Conservation (phyloP, 2,329 filamentous ascomycete species). For the Claviceps capensis region DNA sequence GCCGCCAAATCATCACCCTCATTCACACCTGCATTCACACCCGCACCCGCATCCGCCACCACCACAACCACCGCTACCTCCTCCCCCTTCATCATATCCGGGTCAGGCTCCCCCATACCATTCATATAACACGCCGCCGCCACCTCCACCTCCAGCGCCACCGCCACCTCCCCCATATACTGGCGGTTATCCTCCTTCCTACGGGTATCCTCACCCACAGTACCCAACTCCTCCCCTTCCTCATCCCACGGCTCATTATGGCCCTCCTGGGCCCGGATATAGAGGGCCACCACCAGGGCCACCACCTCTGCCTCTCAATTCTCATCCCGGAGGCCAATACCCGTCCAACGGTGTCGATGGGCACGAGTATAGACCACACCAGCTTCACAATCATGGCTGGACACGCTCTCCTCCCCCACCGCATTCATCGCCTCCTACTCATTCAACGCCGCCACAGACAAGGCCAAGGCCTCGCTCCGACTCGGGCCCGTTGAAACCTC, state of each 20-base stretch:
- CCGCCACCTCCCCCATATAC: conserved; percentile 9
- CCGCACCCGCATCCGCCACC: conserved; percentile 1
- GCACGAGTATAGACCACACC: conserved; percentile 2
- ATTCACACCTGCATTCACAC: neutral
- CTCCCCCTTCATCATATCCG: conserved; percentile 11
- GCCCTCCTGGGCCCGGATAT: conserved; percentile 8
- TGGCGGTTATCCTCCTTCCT: conserved; percentile 11
- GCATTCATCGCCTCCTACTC: neutral
- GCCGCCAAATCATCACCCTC: conserved; percentile 10
- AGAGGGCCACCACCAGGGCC: conserved; percentile 1
- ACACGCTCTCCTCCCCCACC: conserved; percentile 3
- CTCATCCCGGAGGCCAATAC: conserved; percentile 4
- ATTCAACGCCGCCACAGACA: neutral
- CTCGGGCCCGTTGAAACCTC: conserved; percentile 1
- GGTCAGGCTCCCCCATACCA: conserved; percentile 13
- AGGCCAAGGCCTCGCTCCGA: neutral
- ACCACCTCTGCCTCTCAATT: conserved; percentile 5
- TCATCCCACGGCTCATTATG: conserved; percentile 8
- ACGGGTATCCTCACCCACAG: conserved; percentile 13
- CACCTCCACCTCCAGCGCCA: conserved; percentile 2
- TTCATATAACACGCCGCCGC: conserved; percentile 8
- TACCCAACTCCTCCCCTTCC: conserved; percentile 10
- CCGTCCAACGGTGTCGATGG: neutral
- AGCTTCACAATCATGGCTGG: conserved; percentile 3
- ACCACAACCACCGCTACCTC: neutral